A percentile compares a stretch with the other conserved stretches of the same genome.
These are phyloP conservation scores for Neobulgaria alba DNA, from an alignment of 2,329 filamentous ascomycete genomes.

Conservation along the genomic window DNA sequence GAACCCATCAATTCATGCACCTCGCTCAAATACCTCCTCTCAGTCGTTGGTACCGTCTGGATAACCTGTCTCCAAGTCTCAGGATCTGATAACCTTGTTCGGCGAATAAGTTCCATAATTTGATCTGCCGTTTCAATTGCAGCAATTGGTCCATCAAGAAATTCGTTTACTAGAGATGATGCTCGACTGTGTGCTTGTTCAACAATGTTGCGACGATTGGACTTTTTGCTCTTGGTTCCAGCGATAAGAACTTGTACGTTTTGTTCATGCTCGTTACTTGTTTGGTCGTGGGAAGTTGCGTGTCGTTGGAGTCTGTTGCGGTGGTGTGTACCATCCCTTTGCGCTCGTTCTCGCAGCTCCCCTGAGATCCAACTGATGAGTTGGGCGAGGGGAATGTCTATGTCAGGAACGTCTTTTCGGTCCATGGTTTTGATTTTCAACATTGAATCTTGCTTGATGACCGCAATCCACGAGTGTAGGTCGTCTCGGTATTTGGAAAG, in stretches of 20 bases:
- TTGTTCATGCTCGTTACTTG: slow-evolving; percentile 42
- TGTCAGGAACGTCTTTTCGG: slow-evolving; percentile 65
- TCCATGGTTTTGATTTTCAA: slow-evolving; percentile 74
- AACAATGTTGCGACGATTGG: slow-evolving; percentile 77
- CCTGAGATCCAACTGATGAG: slow-evolving; percentile 71
- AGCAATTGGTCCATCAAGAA: slow-evolving; percentile 69
- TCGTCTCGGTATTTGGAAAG: slow-evolving; percentile 69
- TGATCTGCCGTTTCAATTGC: slow-evolving; percentile 85
- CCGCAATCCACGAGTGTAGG: slow-evolving; percentile 76
- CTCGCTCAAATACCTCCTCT: slow-evolving; percentile 75
- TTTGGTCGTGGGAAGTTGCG: slow-evolving; percentile 11
- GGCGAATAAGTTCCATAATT: slow-evolving; percentile 66
- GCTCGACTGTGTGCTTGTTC: slow-evolving; percentile 60
- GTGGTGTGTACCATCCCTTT: slow-evolving; percentile 44
- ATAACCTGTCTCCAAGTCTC: slow-evolving; percentile 80
- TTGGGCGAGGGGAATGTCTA: slow-evolving; percentile 65
- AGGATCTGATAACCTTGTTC: slow-evolving; percentile 66
- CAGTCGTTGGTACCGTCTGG: slow-evolving; percentile 65
- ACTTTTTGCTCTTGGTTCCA: slow-evolving; percentile 82
- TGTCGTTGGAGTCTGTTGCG: slow-evolving; percentile 30
- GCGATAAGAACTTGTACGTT: slow-evolving; percentile 80
- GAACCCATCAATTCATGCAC: slow-evolving; percentile 66
- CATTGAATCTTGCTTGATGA: slow-evolving; percentile 69
- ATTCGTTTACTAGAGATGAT: slow-evolving; percentile 58
- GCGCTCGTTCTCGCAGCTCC: slow-evolving; percentile 74